Evolutionary conservation across 768 basidiomycete genomes (phyloP).

Genomic region (Lactifluus rugatus): DNA sequence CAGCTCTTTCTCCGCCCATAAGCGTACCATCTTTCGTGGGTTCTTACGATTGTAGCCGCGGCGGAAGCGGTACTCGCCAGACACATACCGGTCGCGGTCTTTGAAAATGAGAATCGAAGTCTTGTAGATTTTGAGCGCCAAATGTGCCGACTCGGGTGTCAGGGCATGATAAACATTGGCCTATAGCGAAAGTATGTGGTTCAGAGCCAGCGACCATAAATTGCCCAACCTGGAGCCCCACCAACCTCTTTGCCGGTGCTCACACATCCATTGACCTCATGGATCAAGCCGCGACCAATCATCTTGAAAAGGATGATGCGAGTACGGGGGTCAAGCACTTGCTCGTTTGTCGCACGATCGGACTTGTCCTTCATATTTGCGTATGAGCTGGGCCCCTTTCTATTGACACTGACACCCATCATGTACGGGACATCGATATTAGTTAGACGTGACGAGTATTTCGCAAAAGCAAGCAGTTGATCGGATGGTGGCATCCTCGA

Average conservation of each 20-base stretch:
- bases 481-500: conserved; percentile 53
- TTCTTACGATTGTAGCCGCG: conserved; percentile 80
- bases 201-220: not conserved
- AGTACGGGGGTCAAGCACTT: conserved; percentile 94
- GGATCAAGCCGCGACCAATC: conserved; percentile 81
- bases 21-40: conserved; percentile 94
- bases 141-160: conserved; percentile 42
- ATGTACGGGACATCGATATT: conserved; percentile 68
- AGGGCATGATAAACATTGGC: conserved; percentile 96
- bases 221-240: not conserved
- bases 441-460: conserved; percentile 65
- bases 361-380: conserved; percentile 93
- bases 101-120: conserved; percentile 97
- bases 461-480: conserved; percentile 65
- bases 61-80: conserved; percentile 92
- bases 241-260: conserved; percentile 95
- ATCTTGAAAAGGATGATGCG: conserved; percentile 91
- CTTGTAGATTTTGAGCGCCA: conserved; percentile 97
- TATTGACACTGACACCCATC: conserved; percentile 66
- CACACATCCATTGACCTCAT: conserved; percentile 91
- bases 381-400: conserved; percentile 83
- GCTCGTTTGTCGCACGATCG: conserved; percentile 93
- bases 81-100: conserved; percentile 93
- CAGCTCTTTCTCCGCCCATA: conserved; percentile 99
- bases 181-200: conserved; percentile 30